Evolutionary conservation across 257 asterid species (phyloP).

Genomic region (Solanum raphanifolium): DNA sequence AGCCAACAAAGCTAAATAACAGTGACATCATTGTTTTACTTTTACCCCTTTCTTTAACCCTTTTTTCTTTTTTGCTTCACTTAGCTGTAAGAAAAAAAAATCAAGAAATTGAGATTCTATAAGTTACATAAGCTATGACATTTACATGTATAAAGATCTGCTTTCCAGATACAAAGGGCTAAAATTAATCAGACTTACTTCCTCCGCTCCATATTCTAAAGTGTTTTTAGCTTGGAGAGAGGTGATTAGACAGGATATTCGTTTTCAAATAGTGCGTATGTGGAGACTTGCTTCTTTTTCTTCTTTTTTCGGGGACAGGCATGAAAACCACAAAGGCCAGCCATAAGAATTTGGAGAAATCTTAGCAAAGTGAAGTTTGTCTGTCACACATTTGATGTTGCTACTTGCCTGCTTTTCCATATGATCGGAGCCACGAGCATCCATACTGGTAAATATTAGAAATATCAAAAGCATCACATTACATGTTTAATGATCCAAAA

Average conservation of each 20-base stretch:
- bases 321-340: neutral
- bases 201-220: neutral
- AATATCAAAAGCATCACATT: neutral
- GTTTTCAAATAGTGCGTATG: neutral
- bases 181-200: neutral
- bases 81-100: neutral
- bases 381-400: constrained; percentile 15
- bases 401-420: constrained; percentile 29
- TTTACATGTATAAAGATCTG: constrained; percentile 1
- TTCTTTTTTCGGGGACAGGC: neutral
- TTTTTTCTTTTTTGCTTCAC: neutral
- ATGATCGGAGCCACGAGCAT: constrained; percentile 40
- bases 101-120: neutral
- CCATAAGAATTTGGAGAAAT: neutral
- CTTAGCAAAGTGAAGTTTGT: neutral
- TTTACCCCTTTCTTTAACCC: neutral
- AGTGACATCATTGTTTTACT: neutral
- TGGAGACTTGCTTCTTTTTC: neutral
- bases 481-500: neutral
- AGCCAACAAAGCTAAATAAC: neutral
- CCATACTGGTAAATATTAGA: constrained; percentile 26
- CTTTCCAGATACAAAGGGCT: neutral
- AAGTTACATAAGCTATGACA: neutral
- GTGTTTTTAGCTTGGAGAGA: neutral
- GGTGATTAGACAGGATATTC: neutral